Evolutionary conservation across 1,284 basidiomycete genomes (phyloP).

Genomic region (Ceratobasidium sp.): DNA sequence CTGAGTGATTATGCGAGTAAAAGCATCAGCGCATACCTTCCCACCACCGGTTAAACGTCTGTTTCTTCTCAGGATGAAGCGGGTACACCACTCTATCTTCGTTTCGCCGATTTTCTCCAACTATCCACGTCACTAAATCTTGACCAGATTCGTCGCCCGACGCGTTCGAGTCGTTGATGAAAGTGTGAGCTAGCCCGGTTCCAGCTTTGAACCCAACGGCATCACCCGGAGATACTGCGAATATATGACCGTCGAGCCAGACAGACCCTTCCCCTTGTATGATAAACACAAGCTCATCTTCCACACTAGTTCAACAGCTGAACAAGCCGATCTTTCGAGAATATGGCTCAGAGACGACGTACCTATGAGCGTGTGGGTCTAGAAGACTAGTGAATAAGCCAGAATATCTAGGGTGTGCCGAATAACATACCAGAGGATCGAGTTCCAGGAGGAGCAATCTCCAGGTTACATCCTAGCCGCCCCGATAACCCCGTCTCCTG

Average conservation of each 20-base stretch:
- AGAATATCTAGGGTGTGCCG: not conserved
- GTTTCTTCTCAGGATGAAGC: conserved; percentile 46
- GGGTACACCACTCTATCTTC: conserved; percentile 51
- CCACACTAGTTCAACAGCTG: conserved; percentile 47
- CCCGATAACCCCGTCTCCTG: conserved; percentile 51
- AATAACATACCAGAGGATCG: conserved; percentile 50
- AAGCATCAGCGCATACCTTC: conserved; percentile 44
- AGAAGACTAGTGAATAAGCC: not conserved
- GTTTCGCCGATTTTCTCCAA: conserved; percentile 50
- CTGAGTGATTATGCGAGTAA: not conserved
- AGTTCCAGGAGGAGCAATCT: conserved; percentile 50
- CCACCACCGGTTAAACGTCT: conserved; percentile 50
- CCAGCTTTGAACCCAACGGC: conserved; percentile 52
- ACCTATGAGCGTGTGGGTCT: conserved; percentile 52
- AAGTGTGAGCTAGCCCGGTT: conserved; percentile 51
- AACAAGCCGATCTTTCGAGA: conserved; percentile 42
- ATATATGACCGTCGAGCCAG: conserved; percentile 51
- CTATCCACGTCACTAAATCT: conserved; percentile 50
- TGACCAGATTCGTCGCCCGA: conserved; percentile 46
- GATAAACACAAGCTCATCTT: conserved; percentile 52
- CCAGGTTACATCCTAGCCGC: conserved; percentile 51
- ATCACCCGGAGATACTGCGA: conserved; percentile 50
- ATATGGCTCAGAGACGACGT: not conserved
- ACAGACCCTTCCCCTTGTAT: conserved; percentile 49
- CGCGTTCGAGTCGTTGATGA: conserved; percentile 52